Base-by-base conservation (phyloP, 495 filamentous ascomycete species). In the Achaetomiella virescens region DNA sequence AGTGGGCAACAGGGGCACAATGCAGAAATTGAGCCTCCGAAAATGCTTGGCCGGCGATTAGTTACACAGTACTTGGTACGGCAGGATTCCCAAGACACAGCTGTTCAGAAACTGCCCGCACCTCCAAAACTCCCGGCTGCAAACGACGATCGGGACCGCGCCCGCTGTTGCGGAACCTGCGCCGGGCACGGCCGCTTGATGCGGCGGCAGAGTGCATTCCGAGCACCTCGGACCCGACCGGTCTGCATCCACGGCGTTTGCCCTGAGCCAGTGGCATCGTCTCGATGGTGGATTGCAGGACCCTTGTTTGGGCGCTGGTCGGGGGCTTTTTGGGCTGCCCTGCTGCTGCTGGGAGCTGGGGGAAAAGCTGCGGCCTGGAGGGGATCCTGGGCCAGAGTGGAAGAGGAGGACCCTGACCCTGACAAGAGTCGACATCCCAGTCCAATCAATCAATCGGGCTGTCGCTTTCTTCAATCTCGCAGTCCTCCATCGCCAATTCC, bases 351-450 rank as follows among this genome's bases (percentile, higher is more conserved):
- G 11, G 24, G 31, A 27, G 24, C 14, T 29, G 31, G 24, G 15
- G 45, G 15, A 14, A 18, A 29, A n/a, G 31, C n/a, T n/a, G n/a
- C n/a, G n/a, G n/a, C n/a, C n/a, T n/a, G n/a, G n/a, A n/a, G n/a
- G n/a, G n/a, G n/a, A n/a, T n/a, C n/a, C n/a, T n/a, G 45, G 45
- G 8, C 8, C 20, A 4, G 1, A 18, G 41, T 2, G 7, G 18
- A 9, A 24, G 21, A 11, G 41, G 41, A 20, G 31, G 54, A 52
- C 55, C 55, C 55, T 57, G 55, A 57, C 55, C 37, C 46, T 43
- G 55, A 51, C 40, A 46, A 20, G 17, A 38, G 35, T 24, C 45
- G 33, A 31, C 27, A 48, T 24, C 24, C 35, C 35, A 43, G 18
- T 8, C 20, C 11, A 54, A 43, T 25, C 17, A 11, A 27, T 31